Evolutionary conservation across 805 yeast genomes (phyloP).

Genomic region (Myxozyma sirexii): DNA sequence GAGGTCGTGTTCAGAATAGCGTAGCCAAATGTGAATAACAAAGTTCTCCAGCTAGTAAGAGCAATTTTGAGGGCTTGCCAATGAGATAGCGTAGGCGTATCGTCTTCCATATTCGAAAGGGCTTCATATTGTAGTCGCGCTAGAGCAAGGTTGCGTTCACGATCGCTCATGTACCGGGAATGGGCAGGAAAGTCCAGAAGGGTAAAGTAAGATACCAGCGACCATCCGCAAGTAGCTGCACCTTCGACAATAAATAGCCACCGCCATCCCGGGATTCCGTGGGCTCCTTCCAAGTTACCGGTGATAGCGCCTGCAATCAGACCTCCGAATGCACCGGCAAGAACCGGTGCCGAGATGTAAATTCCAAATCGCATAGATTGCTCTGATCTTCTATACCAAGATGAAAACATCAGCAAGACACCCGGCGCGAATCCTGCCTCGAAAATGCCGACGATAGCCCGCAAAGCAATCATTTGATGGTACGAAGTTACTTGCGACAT

Average conservation of each 20-base stretch:
- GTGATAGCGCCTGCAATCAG: conserved; percentile 62
- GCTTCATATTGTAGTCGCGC: conserved; percentile 20
- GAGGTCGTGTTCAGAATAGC: conserved; percentile 9
- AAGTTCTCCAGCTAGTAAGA: conserved; percentile 12
- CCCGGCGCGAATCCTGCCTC: conserved; percentile 59
- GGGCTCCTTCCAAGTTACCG: conserved; percentile 50
- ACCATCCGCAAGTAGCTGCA: conserved; percentile 14
- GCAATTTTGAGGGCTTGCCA: conserved; percentile 12
- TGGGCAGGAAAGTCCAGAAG: conserved; percentile 25
- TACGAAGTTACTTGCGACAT: conserved; percentile 49
- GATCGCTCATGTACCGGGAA: conserved; percentile 1
- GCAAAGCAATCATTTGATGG: conserved; percentile 40
- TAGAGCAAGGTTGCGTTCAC: conserved; percentile 16
- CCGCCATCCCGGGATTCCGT: conserved; percentile 66
- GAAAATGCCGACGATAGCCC: conserved; percentile 47
- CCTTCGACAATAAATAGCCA: conserved; percentile 58
- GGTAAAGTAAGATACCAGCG: conserved; percentile 11
- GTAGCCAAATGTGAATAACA: conserved; percentile 15
- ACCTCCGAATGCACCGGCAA: conserved; percentile 65
- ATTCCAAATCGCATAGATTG: conserved; percentile 61
- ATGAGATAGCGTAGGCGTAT: conserved; percentile 6
- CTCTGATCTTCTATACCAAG: conserved; percentile 60
- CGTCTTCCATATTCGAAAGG: background rate
- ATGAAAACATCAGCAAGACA: conserved; percentile 27
- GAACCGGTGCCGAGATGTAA: conserved; percentile 61